Percentiles rank a stretch among this genome's conserved stretches.
These are phyloP conservation scores for Rhodotorula diobovata DNA, from an alignment of 768 basidiomycete genomes.

Conservation along the genomic window DNA sequence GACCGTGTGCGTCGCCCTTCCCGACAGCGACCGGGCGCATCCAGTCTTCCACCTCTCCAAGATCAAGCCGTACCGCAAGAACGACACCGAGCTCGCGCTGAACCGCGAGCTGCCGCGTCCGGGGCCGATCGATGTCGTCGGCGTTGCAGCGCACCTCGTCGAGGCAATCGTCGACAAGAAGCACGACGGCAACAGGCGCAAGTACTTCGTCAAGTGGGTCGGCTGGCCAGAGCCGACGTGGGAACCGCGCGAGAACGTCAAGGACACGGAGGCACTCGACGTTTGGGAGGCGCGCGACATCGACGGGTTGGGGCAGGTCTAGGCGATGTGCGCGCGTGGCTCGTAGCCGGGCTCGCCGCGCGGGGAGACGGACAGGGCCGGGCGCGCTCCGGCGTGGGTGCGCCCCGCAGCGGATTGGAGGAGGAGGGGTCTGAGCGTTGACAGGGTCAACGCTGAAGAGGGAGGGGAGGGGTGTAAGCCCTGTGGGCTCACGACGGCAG, in stretches of 20 bases:
- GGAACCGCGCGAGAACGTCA: background rate
- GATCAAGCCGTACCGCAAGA: slow-evolving; percentile 1
- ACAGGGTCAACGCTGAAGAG: too few species aligned
- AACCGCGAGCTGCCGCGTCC: slow-evolving; percentile 39
- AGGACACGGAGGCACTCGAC: slow-evolving; percentile 6
- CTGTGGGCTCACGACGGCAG: too few species aligned
- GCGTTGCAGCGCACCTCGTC: background rate
- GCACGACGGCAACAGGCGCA: background rate
- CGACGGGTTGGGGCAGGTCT: too few species aligned
- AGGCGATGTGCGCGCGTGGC: too few species aligned
- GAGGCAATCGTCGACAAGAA: slow-evolving; percentile 9
- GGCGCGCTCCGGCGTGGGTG: too few species aligned
- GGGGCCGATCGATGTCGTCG: slow-evolving; percentile 5
- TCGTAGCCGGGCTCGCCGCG: too few species aligned
- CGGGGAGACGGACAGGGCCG: too few species aligned
- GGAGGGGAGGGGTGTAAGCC: too few species aligned
- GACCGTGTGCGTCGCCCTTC: background rate
- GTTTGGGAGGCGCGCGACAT: background rate
- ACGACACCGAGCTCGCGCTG: background rate
- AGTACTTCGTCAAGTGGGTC: background rate
- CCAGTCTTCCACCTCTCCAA: slow-evolving; percentile 4
- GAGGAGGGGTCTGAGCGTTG: too few species aligned
- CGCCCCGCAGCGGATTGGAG: too few species aligned
- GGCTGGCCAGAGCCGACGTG: background rate
- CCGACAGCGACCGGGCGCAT: background rate